A percentile compares a stretch with the other conserved stretches of the same genome.
Evolutionary conservation across 2,329 filamentous ascomycete genomes (phyloP).

Genomic region (Rhexocercosporidium sp.): DNA sequence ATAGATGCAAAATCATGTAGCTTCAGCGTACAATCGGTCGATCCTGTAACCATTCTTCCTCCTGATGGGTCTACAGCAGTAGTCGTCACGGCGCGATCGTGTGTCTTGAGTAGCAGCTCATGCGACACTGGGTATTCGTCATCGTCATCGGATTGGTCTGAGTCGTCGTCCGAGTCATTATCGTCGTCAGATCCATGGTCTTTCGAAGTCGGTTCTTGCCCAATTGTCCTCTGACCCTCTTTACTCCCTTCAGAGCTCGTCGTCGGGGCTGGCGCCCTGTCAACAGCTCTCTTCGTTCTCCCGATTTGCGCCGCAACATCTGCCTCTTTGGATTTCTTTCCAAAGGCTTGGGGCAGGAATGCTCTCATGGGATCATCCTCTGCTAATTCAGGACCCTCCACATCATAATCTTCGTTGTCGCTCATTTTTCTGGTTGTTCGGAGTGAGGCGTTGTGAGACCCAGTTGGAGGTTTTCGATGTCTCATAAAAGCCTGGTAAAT

Average conservation of each 20-base stretch:
- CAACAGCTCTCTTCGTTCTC: conserved; percentile 68
- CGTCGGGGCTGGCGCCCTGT: conserved; percentile 34
- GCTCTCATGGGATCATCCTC: conserved; percentile 73
- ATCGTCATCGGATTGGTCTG: conserved; percentile 69
- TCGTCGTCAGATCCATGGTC: conserved; percentile 49
- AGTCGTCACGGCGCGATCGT: conserved; percentile 85
- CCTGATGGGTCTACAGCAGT: conserved; percentile 85
- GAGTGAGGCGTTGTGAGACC: not conserved
- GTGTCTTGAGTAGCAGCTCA: conserved; percentile 90
- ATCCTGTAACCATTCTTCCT: conserved; percentile 85
- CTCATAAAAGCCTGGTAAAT: not conserved
- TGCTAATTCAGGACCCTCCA: conserved; percentile 60
- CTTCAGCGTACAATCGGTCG: conserved; percentile 88
- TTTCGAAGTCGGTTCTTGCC: conserved; percentile 42
- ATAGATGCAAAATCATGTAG: conserved; percentile 95
- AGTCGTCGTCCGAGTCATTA: conserved; percentile 58
- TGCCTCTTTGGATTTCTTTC: conserved; percentile 76
- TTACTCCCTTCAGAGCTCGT: conserved; percentile 35
- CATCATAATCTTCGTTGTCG: conserved; percentile 63
- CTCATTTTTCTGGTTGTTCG: conserved; percentile 51
- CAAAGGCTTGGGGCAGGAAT: conserved; percentile 84
- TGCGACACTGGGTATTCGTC: conserved; percentile 91
- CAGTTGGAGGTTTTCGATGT: not conserved
- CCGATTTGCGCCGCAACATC: conserved; percentile 83
- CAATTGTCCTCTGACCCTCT: conserved; percentile 38